phyloP scores from a whole-genome alignment of 2,329 filamentous ascomycete genomes.

The Cephalotrichum gorgonifer region DNA sequence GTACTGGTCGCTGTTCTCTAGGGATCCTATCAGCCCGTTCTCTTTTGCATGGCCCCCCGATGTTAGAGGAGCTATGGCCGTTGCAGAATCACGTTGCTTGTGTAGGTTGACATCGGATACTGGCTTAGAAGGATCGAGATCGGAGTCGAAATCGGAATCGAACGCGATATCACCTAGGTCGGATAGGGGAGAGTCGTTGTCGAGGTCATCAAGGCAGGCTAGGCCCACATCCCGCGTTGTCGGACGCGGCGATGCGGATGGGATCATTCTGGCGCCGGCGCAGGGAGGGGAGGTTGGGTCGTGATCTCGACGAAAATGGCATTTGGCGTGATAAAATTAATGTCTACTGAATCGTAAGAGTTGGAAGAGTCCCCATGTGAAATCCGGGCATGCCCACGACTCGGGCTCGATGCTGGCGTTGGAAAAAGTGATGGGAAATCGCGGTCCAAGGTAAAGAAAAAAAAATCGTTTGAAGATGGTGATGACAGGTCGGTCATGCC shows the following conservation, averaged over 20 bases:
- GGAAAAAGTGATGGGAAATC: constrained; percentile 4
- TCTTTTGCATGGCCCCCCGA: neutral
- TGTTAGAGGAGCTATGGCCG: neutral
- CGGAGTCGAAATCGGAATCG: constrained; percentile 10
- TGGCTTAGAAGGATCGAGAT: constrained; percentile 7
- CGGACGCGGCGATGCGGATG: constrained; percentile 43
- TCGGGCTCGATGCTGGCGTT: constrained; percentile 16
- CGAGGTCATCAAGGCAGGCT: constrained; percentile 13
- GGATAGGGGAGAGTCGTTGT: constrained; percentile 5
- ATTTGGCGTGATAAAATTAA: constrained; percentile 46
- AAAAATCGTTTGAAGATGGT: constrained; percentile 8
- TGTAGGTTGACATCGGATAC: constrained; percentile 5
- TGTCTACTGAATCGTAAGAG: constrained; percentile 39
- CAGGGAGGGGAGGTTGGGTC: constrained; percentile 33
- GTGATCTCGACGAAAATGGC: constrained; percentile 45
- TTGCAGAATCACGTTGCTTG: constrained; percentile 3
- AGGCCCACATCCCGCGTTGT: constrained; percentile 26
- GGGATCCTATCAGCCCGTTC: constrained; percentile 11
- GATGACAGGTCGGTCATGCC: constrained; percentile 2
- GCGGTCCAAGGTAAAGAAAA: constrained; percentile 4
- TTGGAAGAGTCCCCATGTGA: constrained; percentile 33
- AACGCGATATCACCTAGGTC: constrained; percentile 4
- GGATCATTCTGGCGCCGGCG: constrained; percentile 44
- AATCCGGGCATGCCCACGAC: constrained; percentile 46
- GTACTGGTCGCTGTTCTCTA: constrained; percentile 5